Percentiles rank a stretch among this genome's conserved stretches.
These are phyloP conservation scores for Linnemannia zychae DNA, from an alignment of 192 early-diverging fungal genomes.

Conservation along the genomic window DNA sequence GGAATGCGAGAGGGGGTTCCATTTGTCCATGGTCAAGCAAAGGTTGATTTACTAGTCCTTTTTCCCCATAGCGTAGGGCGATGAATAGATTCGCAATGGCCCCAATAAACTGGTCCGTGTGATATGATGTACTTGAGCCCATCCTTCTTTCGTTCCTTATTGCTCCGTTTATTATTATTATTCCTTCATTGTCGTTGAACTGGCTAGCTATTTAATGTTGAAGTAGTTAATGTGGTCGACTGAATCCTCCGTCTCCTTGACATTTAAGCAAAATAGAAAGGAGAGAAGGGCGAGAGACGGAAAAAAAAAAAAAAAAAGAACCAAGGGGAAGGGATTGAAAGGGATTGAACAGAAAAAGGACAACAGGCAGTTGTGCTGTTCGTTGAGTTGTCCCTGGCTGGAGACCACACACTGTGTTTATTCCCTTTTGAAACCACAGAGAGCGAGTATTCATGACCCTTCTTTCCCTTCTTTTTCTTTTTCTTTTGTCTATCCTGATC, in stretches of 20 bases:
- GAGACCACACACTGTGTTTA: background rate
- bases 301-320: background rate
- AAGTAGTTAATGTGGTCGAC: background rate
- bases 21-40: slow-evolving; percentile 1
- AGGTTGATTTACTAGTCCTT: background rate
- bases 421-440: background rate
- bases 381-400: background rate
- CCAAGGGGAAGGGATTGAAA: background rate
- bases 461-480: too few relatives aligned
- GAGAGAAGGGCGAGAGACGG: background rate
- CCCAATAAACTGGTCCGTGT: slow-evolving; percentile 1
- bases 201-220: background rate
- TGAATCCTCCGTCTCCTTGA: background rate
- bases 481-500: background rate
- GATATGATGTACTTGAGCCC: background rate
- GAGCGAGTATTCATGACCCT: background rate
- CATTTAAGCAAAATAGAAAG: background rate
- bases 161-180: background rate
- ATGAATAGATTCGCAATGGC: slow-evolving; percentile 1
- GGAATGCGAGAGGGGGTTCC: background rate
- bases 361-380: background rate
- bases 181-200: background rate
- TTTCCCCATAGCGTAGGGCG: background rate
- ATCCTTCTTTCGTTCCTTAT: background rate
- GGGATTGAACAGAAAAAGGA: background rate